phyloP scores from a whole-genome alignment of 371 early-diverging fungal species.

The Parasitella parasitica region DNA sequence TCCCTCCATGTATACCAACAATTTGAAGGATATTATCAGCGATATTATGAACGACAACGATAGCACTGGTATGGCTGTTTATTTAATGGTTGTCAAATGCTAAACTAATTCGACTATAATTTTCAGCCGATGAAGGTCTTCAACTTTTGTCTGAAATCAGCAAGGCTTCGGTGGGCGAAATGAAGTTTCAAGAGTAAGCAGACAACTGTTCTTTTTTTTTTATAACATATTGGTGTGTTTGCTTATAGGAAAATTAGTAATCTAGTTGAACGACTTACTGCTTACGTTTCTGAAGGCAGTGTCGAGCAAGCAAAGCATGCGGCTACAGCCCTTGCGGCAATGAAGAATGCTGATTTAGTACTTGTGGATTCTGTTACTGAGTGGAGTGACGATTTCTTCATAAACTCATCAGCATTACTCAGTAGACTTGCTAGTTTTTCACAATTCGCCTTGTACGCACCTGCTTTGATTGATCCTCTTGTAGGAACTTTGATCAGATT shows the following conservation, averaged over 20 bases:
- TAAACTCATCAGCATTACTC: slow-evolving; percentile 29
- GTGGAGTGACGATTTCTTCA: slow-evolving; percentile 28
- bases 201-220: neutral
- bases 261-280: slow-evolving; percentile 38
- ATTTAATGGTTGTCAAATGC: neutral
- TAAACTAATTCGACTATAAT: neutral
- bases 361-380: slow-evolving; percentile 10
- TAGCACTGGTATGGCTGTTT: neutral
- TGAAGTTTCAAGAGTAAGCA: slow-evolving; percentile 36
- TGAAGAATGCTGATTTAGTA: slow-evolving; percentile 16
- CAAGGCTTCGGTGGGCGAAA: slow-evolving; percentile 52
- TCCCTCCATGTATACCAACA: slow-evolving; percentile 20
- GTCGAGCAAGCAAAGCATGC: slow-evolving; percentile 61
- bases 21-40: slow-evolving; percentile 6
- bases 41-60: slow-evolving; percentile 12
- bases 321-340: slow-evolving; percentile 57
- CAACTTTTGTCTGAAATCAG: slow-evolving; percentile 63
- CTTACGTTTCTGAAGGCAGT: slow-evolving; percentile 49
- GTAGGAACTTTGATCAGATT: slow-evolving; percentile 52
- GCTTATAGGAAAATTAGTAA: slow-evolving; percentile 16
- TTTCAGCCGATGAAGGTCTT: slow-evolving; percentile 56
- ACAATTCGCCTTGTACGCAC: slow-evolving; percentile 59
- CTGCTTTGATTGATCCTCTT: slow-evolving; percentile 42
- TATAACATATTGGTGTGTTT: neutral
- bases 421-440: slow-evolving; percentile 52